Evolutionary conservation across 169 alveolate species (phyloP).

Genomic region (Plasmodium blacklocki): DNA sequence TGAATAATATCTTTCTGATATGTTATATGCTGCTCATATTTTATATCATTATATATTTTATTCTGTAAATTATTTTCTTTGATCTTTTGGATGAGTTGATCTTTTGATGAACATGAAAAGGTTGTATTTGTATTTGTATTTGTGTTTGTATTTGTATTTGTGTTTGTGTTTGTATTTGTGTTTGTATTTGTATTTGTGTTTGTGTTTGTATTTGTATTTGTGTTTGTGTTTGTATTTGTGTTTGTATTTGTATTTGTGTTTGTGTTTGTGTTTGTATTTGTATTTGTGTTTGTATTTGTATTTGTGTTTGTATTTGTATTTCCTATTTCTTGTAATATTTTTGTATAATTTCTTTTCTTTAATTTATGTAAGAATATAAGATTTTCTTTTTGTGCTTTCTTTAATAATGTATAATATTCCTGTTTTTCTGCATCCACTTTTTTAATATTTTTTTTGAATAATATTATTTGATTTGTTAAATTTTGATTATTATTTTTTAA

Average conservation of each 20-base stretch:
- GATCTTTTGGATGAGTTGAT: too few relatives aligned
- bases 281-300: constrained; percentile 8
- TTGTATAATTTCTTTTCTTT: constrained; percentile 24
- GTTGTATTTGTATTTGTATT: too few relatives aligned
- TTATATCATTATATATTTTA: too few relatives aligned
- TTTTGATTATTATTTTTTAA: constrained; percentile 27
- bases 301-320: constrained; percentile 34
- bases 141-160: too few relatives aligned
- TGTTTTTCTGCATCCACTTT: constrained; percentile 38
- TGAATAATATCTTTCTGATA: too few relatives aligned
- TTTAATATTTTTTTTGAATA: constrained; percentile 33
- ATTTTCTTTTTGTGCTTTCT: constrained; percentile 61
- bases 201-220: constrained; percentile 10
- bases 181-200: constrained; percentile 18
- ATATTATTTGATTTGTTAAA: constrained; percentile 24
- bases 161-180: not conserved
- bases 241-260: too few relatives aligned
- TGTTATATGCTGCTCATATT: too few relatives aligned
- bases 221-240: too few relatives aligned
- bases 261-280: too few relatives aligned
- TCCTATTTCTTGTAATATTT: constrained; percentile 24
- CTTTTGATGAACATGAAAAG: too few relatives aligned
- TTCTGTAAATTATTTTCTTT: too few relatives aligned
- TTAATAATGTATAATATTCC: constrained; percentile 29
- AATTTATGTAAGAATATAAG: constrained; percentile 39